A percentile compares a stretch with the other conserved stretches of the same genome.
Conservation (phyloP, 2,329 filamentous ascomycete species). For the Cladorrhinum sp. region DNA sequence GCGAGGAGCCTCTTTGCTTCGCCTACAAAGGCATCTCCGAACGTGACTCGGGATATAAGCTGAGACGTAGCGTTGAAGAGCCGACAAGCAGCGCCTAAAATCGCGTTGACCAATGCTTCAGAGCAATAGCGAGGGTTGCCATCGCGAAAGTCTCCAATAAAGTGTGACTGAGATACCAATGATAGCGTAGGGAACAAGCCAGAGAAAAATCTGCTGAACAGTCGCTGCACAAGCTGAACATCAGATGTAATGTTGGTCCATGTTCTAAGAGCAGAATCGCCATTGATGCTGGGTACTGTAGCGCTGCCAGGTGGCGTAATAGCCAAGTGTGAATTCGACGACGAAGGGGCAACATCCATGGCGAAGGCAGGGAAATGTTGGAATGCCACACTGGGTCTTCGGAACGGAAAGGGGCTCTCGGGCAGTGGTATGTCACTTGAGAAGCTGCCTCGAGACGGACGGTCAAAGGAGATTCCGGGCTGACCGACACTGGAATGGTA, state of each 20-base stretch:
- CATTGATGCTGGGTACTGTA: neutral
- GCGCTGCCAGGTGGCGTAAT: neutral
- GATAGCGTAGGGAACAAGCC: constrained; percentile 18
- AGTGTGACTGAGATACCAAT: constrained; percentile 21
- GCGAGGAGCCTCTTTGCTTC: constrained; percentile 24
- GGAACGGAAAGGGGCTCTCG: constrained; percentile 4
- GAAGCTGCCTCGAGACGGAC: constrained; percentile 10
- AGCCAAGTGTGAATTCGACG: neutral
- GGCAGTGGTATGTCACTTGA: constrained; percentile 8
- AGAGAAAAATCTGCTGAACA: constrained; percentile 22
- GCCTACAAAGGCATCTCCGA: constrained; percentile 24
- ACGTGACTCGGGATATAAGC: constrained; percentile 17
- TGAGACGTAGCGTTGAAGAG: constrained; percentile 14
- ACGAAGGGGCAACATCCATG: neutral
- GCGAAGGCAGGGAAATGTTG: neutral
- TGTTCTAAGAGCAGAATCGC: constrained; percentile 11
- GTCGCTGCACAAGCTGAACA: constrained; percentile 18
- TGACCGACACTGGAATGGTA: neutral
- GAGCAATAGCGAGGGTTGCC: constrained; percentile 24
- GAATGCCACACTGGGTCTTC: neutral
- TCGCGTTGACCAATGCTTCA: constrained; percentile 25
- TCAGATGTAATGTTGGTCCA: constrained; percentile 27
- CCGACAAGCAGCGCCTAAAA: constrained; percentile 24
- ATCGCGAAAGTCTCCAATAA: constrained; percentile 22
- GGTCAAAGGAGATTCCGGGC: constrained; percentile 1